These are phyloP conservation scores for Coemansia sp. DNA, from an alignment of 192 early-diverging fungal genomes.

Conservation along the genomic window DNA sequence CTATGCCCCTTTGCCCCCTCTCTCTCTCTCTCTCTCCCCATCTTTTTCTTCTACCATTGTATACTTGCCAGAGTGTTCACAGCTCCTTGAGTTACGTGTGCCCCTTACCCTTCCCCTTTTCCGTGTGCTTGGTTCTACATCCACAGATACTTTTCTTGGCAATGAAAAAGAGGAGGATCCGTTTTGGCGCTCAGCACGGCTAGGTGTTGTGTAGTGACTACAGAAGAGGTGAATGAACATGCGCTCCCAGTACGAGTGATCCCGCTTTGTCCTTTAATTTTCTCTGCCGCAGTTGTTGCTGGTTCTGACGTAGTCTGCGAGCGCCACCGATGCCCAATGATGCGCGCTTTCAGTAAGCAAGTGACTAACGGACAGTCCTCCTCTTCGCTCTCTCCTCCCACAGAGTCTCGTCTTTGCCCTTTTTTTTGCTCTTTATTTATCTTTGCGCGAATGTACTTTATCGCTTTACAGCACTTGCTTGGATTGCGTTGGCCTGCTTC, in stretches of 20 bases:
- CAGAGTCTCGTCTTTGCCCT: neutral
- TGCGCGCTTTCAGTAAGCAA: neutral
- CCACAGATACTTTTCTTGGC: neutral
- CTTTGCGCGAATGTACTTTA: conserved; percentile 56
- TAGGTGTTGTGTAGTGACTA: conserved; percentile 6
- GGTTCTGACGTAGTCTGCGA: neutral
- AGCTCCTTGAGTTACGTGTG: neutral
- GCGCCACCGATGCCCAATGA: neutral
- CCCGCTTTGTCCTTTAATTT: neutral
- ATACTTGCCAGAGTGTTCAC: neutral
- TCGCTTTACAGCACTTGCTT: conserved; percentile 21
- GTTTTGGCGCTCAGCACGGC: neutral
- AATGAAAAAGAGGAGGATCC: conserved; percentile 3
- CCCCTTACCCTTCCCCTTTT: neutral
- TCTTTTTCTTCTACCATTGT: neutral
- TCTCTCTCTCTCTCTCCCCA: neutral
- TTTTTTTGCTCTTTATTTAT: conserved; percentile 2
- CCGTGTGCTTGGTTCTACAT: neutral
- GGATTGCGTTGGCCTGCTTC: neutral
- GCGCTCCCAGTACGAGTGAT: neutral
- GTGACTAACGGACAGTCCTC: neutral
- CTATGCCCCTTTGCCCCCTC: neutral
- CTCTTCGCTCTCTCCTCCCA: neutral
- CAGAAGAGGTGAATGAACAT: conserved; percentile 24
- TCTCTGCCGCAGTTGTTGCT: neutral